Conservation (phyloP, 768 basidiomycete genomes). For the Daedaleopsis nitida region DNA sequence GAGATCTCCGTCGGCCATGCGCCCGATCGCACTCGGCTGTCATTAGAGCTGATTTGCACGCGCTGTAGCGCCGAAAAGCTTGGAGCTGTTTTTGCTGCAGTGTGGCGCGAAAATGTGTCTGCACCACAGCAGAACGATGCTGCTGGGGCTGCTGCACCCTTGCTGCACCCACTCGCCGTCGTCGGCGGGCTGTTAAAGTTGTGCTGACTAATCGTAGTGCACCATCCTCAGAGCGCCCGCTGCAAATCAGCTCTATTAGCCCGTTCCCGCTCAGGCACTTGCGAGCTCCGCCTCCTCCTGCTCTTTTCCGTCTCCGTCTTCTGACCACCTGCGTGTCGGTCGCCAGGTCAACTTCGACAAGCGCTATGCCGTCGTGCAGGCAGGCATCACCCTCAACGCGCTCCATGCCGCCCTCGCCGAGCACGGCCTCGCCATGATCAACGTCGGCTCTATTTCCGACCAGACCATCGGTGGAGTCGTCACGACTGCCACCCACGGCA, state of each 20-base stretch:
- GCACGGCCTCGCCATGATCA: slow-evolving; percentile 81
- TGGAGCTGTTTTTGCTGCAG: too few species aligned
- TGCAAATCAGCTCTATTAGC: too few species aligned
- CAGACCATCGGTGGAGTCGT: slow-evolving; percentile 92
- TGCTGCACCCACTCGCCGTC: too few species aligned
- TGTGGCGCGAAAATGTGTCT: too few species aligned
- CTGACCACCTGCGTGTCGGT: slow-evolving; percentile 7
- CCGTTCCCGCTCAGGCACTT: too few species aligned
- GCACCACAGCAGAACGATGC: too few species aligned
- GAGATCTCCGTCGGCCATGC: slow-evolving; percentile 24
- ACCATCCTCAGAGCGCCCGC: too few species aligned
- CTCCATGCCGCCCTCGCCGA: slow-evolving; percentile 69
- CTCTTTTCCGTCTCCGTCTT: background rate
- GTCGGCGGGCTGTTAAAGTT: too few species aligned
- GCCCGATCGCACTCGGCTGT: slow-evolving; percentile 8
- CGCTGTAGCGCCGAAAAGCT: too few species aligned
- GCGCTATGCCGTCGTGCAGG: slow-evolving; percentile 68
- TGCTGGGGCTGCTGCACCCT: too few species aligned
- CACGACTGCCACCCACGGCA: slow-evolving; percentile 94
- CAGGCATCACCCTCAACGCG: slow-evolving; percentile 74
- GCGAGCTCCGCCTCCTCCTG: background rate
- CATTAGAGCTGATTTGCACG: too few species aligned
- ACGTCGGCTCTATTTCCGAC: slow-evolving; percentile 95
- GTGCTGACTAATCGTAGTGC: too few species aligned
- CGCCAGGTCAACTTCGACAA: slow-evolving; percentile 71